These are phyloP conservation scores for Colletotrichum chlorophyti DNA, from an alignment of 2,329 filamentous ascomycete species.

Conservation along the genomic window DNA sequence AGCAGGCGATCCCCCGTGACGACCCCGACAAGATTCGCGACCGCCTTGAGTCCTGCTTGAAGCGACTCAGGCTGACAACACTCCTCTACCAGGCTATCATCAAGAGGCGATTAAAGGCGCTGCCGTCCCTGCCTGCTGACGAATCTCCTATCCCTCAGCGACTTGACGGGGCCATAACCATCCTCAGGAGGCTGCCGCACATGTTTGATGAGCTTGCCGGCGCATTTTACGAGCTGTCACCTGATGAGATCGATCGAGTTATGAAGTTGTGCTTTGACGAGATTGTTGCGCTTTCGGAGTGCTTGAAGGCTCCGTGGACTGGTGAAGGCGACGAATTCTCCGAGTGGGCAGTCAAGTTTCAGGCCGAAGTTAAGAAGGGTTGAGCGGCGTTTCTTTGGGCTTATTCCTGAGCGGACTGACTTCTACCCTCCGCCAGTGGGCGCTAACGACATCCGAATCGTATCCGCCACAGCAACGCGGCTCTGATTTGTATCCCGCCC, in stretches of 20 bases:
- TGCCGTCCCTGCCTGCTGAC: constrained; percentile 51
- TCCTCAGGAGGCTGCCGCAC: constrained; percentile 68
- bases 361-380: constrained; percentile 56
- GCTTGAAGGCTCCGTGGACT: constrained; percentile 67
- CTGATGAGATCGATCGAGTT: constrained; percentile 60
- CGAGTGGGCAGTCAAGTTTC: constrained; percentile 72
- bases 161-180: constrained; percentile 62
- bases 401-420: too few relatives aligned
- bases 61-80: constrained; percentile 70
- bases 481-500: background rate
- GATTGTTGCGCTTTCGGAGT: constrained; percentile 61
- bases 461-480: constrained; percentile 5
- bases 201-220: constrained; percentile 74
- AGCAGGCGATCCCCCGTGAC: constrained; percentile 66
- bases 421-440: too few relatives aligned
- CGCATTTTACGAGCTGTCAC: constrained; percentile 75
- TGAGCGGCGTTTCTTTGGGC: constrained; percentile 1
- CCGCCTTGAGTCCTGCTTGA: constrained; percentile 69
- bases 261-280: constrained; percentile 67
- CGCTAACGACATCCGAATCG: background rate
- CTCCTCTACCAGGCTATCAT: constrained; percentile 73
- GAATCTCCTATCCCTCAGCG: constrained; percentile 42
- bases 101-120: constrained; percentile 72
- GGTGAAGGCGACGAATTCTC: constrained; percentile 78
- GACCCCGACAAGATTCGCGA: constrained; percentile 70